Evolutionary conservation across 169 alveolate genomes (phyloP), one percentile per base, ranked within the genome.

Genomic region (Plasmodium vivax): DNA sequence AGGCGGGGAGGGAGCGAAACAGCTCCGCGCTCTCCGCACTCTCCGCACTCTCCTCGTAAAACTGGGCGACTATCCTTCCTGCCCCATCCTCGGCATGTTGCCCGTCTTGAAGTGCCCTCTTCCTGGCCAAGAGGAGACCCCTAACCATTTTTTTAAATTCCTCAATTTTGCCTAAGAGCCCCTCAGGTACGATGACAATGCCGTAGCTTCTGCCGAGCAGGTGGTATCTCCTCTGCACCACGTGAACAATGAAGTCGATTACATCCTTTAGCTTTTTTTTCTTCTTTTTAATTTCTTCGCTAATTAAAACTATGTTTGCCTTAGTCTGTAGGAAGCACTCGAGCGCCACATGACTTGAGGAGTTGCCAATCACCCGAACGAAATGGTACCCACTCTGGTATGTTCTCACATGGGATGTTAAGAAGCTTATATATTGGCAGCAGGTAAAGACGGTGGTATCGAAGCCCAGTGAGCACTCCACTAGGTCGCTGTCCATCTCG

Each of bases 361-460:
- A 95, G 30, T 99, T 97, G 3, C 99, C 99, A 99, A 98, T 98
- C 30, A 98, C 96, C 79, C 99, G 97, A 71, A 98, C 98, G 82
- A 98, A 98, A 93, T 98, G 99, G 97, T 98, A 98, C 90, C 97
- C 98, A 80, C 95, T 96, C 88, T 96, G 96, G 3, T 97, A 94
- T 23, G 98, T 96, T 62, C 96, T 93, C 27, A 98, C 97, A 82
- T 98, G 98, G 54, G 97, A 93, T 73, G 96, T 96, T 71, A 97
- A 95, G 90, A 97, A 97, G 58, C 99, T 99, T 43, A 98, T 98
- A 19, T 96, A 95, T 80, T 98, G 99, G 83, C 99, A 96, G 95
- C 98, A 98, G 27, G 98, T 97, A 92, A 97, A 97, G 51, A 98
- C 97, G n/a, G 99, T 99, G n/a, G 99, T 98, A 93, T 99, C 99